Evolutionary conservation across 2,329 filamentous ascomycete species (phyloP).

Genomic region (Colletotrichum sp.): DNA sequence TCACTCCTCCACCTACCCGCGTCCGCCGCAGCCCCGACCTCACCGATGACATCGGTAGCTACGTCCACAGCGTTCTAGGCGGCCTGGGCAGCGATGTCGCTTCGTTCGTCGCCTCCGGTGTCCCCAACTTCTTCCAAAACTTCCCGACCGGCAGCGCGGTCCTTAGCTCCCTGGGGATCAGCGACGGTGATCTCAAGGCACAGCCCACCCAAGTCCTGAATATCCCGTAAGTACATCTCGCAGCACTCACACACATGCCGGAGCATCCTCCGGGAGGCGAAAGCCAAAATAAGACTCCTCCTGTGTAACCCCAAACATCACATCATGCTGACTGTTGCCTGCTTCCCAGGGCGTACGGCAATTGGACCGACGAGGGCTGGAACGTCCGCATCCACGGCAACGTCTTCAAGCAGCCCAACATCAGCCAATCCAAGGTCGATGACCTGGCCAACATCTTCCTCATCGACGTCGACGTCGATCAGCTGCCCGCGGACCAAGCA

Average conservation of each 20-base stretch:
- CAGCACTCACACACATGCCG: not conserved
- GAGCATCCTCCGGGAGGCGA: not conserved
- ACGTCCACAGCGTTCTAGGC: constrained; percentile 55
- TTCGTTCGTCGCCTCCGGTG: constrained; percentile 65
- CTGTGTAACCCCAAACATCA: not conserved
- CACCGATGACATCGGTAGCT: constrained; percentile 49
- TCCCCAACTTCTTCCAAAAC: constrained; percentile 71
- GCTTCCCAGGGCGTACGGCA: constrained; percentile 62
- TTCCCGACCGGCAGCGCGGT: constrained; percentile 69
- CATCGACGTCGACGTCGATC: constrained; percentile 64
- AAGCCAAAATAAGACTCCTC: not conserved
- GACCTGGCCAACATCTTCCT: constrained; percentile 74
- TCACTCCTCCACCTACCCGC: constrained; percentile 26
- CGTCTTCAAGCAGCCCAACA: constrained; percentile 80
- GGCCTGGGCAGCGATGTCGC: constrained; percentile 60
- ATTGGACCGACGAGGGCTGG: constrained; percentile 81
- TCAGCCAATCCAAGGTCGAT: constrained; percentile 68
- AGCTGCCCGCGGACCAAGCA: constrained; percentile 64
- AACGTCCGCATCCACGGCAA: constrained; percentile 79
- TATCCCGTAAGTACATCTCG: constrained; percentile 55
- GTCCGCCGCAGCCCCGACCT: constrained; percentile 27
- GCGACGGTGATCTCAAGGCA: constrained; percentile 62
- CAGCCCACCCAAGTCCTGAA: constrained; percentile 75
- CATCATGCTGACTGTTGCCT: constrained; percentile 1
- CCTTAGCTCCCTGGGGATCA: constrained; percentile 64